Evolutionary conservation across 2,329 filamentous ascomycete species (phyloP), one percentile per base, ranked within the genome.

Genomic region (Xylariaceae sp.): DNA sequence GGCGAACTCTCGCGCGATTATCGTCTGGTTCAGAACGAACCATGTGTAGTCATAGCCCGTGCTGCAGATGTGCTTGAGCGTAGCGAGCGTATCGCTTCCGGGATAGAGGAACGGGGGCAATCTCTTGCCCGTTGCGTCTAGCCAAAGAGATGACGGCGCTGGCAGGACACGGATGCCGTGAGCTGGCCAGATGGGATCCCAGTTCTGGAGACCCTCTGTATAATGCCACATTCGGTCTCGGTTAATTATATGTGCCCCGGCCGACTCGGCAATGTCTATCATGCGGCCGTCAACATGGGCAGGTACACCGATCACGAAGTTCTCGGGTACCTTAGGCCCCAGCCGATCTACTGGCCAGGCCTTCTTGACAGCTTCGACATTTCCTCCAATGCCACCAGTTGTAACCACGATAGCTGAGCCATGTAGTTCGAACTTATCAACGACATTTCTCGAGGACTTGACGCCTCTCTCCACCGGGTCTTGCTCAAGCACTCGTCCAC

Each of bases 191-290:
- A 87, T 86, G 3, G 83, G 76, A 52, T 86, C 72, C 84, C 84
- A 87, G 67, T 87, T 87, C 50, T 78, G 75, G 9, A 87, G 69
- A 0, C 85, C 85, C 64, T 87, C 85, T 9, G 83, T 87, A 67
- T 87, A 87, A 68, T 87, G 84, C 85, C 85, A 87, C 84, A 87
- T 87, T 39, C 85, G 75, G 65, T 87, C 85, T 45, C 80, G 77
- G 71, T 87, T 87, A 73, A 87, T 76, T 57, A 86, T 66, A 55
- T 78, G 74, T 1, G 81, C 85, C 7, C 85, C 85, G 1, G 75
- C 77, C 1, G 65, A 50, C 67, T 85, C 78, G 2, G 82, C 71
- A 47, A 87, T 86, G 31, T 73, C 79, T 40, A 87, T 79, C 83
- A 87, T 86, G 49, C 83, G 79, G 2, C 85, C 85, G 61, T 87